Percentiles rank a stretch among this genome's conserved stretches.
Conservation (phyloP, 169 alveolate genomes). For the Eimeria acervulina region DNA sequence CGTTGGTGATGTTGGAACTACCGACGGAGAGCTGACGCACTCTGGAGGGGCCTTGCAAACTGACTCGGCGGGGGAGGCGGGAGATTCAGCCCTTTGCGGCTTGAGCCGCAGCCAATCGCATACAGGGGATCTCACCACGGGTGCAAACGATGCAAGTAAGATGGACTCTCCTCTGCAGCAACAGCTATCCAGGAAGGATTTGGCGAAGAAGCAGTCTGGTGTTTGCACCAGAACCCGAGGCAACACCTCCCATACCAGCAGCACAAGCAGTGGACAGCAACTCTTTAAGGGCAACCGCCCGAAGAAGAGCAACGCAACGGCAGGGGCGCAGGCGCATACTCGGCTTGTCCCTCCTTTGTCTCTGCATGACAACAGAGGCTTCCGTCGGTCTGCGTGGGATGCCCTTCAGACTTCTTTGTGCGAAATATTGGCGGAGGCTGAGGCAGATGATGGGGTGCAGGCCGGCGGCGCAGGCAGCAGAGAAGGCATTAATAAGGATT, state of each 20-base stretch:
- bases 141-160: not conserved
- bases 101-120: not conserved
- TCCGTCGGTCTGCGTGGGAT: slow-evolving; percentile 83
- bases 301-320: slow-evolving; percentile 58
- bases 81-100: not conserved
- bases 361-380: slow-evolving; percentile 59
- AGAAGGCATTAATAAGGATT: slow-evolving; percentile 1
- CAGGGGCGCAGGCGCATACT: slow-evolving; percentile 53
- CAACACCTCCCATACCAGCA: not conserved
- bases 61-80: not conserved
- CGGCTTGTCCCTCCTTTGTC: slow-evolving; percentile 79
- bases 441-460: slow-evolving; percentile 4
- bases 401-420: slow-evolving; percentile 38
- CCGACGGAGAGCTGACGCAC: slow-evolving; percentile 15
- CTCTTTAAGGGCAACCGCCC: slow-evolving; percentile 59
- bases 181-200: slow-evolving; percentile 36
- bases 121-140: not conserved
- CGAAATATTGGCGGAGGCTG: slow-evolving; percentile 80
- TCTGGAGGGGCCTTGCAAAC: slow-evolving; percentile 15
- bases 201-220: not conserved
- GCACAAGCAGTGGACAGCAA: slow-evolving; percentile 58
- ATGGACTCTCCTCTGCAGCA: not conserved
- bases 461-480: slow-evolving; percentile 24
- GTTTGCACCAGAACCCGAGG: slow-evolving; percentile 64
- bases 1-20: not conserved